Conservation (phyloP, 1,284 basidiomycete genomes). For the Ceratobasidium sp. region DNA sequence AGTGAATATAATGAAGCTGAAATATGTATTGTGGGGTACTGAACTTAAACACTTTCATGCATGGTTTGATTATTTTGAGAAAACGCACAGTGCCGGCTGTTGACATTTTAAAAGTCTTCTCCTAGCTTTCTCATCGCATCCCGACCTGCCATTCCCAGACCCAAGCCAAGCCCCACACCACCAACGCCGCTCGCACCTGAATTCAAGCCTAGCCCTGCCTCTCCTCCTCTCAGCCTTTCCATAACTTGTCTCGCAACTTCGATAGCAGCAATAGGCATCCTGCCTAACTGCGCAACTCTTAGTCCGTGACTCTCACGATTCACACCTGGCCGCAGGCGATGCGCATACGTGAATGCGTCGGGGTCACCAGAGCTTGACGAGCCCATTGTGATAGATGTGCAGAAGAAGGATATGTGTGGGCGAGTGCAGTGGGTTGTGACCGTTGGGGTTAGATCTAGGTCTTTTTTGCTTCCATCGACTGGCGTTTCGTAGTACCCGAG, state of each 20-base stretch:
- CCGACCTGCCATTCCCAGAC: neutral
- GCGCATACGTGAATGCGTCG: constrained; percentile 83
- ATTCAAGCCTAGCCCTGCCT: neutral
- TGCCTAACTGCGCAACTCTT: constrained; percentile 89
- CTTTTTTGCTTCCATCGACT: too few species aligned
- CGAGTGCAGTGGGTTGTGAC: neutral
- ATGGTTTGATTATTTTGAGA: too few species aligned
- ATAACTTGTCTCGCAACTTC: constrained; percentile 67
- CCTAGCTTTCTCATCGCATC: constrained; percentile 29
- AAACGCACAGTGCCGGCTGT: too few species aligned
- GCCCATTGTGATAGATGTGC: constrained; percentile 41
- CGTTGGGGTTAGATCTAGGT: constrained; percentile 54
- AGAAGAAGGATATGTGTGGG: constrained; percentile 17
- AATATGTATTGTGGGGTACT: too few species aligned
- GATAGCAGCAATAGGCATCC: constrained; percentile 77
- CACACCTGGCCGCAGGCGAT: constrained; percentile 82
- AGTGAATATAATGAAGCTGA: neutral
- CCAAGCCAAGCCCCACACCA: constrained; percentile 4
- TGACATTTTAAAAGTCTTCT: constrained; percentile 19
- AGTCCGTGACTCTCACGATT: constrained; percentile 94
- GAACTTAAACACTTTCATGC: too few species aligned
- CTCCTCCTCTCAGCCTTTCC: constrained; percentile 51
- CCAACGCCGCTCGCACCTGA: too few species aligned
- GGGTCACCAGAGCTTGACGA: neutral
- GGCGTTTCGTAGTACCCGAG: constrained; percentile 65